Evolutionary conservation across 306 rosid species (phyloP), one percentile per base, ranked within the genome.

Genomic region (Betula pendula): DNA sequence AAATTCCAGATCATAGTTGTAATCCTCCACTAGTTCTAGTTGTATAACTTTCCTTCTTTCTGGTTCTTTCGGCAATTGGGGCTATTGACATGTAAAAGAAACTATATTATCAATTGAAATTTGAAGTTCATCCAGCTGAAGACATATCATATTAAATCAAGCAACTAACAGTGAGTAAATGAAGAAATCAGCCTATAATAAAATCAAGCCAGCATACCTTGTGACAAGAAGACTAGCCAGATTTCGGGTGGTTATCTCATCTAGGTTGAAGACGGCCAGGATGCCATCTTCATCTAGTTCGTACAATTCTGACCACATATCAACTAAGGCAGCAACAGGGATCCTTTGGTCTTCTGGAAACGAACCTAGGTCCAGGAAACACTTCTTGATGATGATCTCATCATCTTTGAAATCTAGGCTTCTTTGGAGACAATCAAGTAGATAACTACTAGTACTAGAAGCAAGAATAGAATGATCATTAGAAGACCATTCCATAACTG

Each of bases 291-390:
- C 86, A 60, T 89, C 86, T 33, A 86, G 73, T 19, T 71, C 74
- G 68, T 93, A 73, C 59, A 80, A 79, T 60, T 81, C 93, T 3
- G 72, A 33, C 91, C 89, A 89, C 71, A 91, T 88, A 81, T 89
- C 91, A 67, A 85, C 45, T 13, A 93, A 84, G 56, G 77, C 77
- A 42, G 85, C 19, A 67, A 50, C 90, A 60, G 85, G 84, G 25
- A 91, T 84, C 74, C 83, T 86, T 68, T 72, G 89, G 74, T 89
- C 88, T 81, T 87, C 93, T 0, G 91, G 94, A 67, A 93, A 91
- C 45, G 85, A 84, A 42, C 88, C 88, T 15, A 93, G 82, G 85
- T 93, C 98, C 80, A 84, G 66, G 88, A 93, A 93, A 82, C 94
- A 85, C 55, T 93, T 89, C 81, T 80, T 88, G 71, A 53, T 68